Evolutionary conservation across 75 land plant genomes (phyloP).

Genomic region (Pinus albicaulis): DNA sequence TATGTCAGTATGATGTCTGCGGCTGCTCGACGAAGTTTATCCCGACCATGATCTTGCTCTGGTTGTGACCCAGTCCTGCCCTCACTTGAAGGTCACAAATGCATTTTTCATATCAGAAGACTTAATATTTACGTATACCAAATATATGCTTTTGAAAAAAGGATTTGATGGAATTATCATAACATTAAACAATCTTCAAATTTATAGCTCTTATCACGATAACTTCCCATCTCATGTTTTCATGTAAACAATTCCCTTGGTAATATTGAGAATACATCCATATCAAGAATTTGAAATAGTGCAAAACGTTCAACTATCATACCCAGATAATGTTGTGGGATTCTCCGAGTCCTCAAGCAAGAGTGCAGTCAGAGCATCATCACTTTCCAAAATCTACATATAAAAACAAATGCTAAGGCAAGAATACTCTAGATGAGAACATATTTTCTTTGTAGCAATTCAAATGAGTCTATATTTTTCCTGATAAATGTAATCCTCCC

Average conservation of each 20-base stretch:
- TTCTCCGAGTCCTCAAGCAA: constrained; percentile 16
- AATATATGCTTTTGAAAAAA: background rate
- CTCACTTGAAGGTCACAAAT: background rate
- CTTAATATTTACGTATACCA: background rate
- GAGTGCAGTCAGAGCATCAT: constrained; percentile 34
- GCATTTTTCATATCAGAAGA: background rate
- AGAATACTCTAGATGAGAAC: background rate
- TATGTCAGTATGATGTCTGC: constrained; percentile 52
- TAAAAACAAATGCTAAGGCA: background rate
- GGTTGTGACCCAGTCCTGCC: constrained; percentile 10
- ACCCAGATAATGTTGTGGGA: background rate
- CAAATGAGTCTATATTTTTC: background rate
- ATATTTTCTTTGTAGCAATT: background rate
- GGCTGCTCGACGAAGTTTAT: constrained; percentile 44
- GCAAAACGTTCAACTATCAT: background rate
- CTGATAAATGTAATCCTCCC: background rate
- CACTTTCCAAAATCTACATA: constrained; percentile 45
- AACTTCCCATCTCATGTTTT: background rate
- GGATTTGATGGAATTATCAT: background rate
- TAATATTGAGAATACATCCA: background rate
- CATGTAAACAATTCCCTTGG: background rate
- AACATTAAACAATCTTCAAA: background rate
- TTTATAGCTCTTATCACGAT: background rate
- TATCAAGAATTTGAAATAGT: background rate
- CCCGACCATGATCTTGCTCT: constrained; percentile 19